These are phyloP conservation scores for Gaultheria prostrata DNA, from an alignment of 148 eudicot species.

Conservation along the genomic window DNA sequence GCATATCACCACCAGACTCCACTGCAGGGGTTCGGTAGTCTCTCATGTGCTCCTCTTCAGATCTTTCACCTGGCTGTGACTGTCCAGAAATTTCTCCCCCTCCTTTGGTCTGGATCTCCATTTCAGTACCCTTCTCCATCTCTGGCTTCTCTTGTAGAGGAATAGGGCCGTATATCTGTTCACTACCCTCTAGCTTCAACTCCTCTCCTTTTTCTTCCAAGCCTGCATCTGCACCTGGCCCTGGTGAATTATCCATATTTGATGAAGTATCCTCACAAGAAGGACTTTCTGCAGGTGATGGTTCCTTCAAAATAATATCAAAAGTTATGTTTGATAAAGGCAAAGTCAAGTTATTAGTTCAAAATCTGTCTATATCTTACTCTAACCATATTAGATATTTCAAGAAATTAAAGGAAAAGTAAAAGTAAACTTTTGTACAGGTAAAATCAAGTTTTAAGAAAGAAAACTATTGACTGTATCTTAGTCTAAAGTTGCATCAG, in stretches of 20 bases:
- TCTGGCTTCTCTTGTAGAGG: constrained; percentile 23
- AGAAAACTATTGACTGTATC: neutral
- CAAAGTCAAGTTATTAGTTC: neutral
- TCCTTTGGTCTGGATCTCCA: constrained; percentile 34
- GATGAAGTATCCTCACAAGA: constrained; percentile 68
- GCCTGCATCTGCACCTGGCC: constrained; percentile 49
- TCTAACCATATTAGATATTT: neutral
- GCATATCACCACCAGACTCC: constrained; percentile 37
- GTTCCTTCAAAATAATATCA: constrained; percentile 32
- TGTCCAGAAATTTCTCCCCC: constrained; percentile 46
- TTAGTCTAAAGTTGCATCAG: neutral
- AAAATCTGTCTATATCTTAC: neutral
- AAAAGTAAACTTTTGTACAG: neutral
- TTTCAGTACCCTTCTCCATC: constrained; percentile 24
- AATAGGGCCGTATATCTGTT: constrained; percentile 20
- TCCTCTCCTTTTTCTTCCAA: constrained; percentile 50
- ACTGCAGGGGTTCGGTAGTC: constrained; percentile 13
- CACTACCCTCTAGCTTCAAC: constrained; percentile 35
- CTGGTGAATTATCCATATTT: constrained; percentile 71
- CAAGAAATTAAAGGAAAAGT: neutral
- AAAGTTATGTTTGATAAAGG: neutral
- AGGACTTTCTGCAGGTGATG: constrained; percentile 58
- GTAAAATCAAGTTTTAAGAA: neutral
- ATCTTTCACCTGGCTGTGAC: constrained; percentile 35
- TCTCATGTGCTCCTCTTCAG: constrained; percentile 29